Evolutionary conservation across 345 rosid species (phyloP), one percentile per base, ranked within the genome.

Genomic region (Eucalyptus rudis): DNA sequence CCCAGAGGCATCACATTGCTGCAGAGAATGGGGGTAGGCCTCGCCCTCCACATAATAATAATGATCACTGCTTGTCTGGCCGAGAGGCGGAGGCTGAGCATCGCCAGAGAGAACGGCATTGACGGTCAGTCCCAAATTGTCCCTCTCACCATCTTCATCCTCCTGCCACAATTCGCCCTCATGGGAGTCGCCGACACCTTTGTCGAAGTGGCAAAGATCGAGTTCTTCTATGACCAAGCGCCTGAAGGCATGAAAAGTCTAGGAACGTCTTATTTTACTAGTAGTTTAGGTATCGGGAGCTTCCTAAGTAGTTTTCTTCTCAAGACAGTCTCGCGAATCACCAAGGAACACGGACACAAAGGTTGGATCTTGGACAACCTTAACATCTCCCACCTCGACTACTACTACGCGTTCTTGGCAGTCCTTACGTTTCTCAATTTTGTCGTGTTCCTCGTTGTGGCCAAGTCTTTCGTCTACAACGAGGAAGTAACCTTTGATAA

Each of bases 171-270:
- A 62, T 96, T 96, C 44, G 96, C 95, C 81, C 86, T 97, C 17
- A 91, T 90, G 95, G 99, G 99, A 44, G 90, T 96, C 2, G 95
- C 99, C 40, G 99, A 97, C 91, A 49, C 93, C 7, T 96, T 96
- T 15, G 87, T 91, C 29, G 98, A 96, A 88, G 96, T 95, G 15
- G 97, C 99, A 2, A 97, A 97, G 93, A 58, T 96, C 45, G 99
- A 96, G 86, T 96, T 96, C 59, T 97, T 97, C 96, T 97, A 96
- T 49, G 98, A 96, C 85, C 99, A 97, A 87, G 97, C 98, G 15
- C 98, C 99, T 0, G 94, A 94, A 86, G 94, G 94, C 44, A 96
- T 96, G 99, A 96, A 97, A 86, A 95, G 99, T 85, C 91, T 97
- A 2, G 99, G 99, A 40, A 94, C 99, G 15, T 93, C 99, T 1